A percentile compares a stretch with the other conserved stretches of the same genome.
phyloP scores from a whole-genome alignment of 108 stramenopile genomes.

The Craspedostauros australis region DNA sequence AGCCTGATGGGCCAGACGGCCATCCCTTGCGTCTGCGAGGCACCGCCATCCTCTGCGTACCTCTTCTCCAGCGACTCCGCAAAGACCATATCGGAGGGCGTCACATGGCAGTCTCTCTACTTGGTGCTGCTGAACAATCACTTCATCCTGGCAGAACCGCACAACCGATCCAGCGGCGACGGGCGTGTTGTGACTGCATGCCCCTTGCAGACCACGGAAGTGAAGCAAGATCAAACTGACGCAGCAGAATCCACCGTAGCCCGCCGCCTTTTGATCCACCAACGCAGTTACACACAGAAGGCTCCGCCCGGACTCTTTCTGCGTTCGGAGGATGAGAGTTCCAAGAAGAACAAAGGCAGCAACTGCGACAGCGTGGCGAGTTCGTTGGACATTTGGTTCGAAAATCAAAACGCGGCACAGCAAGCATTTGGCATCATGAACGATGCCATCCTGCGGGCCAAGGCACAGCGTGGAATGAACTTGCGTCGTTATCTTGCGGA shows the following conservation, averaged over 20 bases:
- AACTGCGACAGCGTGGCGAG: constrained; percentile 18
- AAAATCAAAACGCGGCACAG: constrained; percentile 56
- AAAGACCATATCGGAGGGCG: constrained; percentile 71
- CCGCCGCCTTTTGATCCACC: constrained; percentile 55
- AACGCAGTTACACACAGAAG: constrained; percentile 44
- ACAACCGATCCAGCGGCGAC: constrained; percentile 44
- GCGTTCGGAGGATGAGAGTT: constrained; percentile 28
- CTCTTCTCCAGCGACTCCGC: constrained; percentile 52
- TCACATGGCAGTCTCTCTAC: constrained; percentile 86
- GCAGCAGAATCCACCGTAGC: constrained; percentile 50
- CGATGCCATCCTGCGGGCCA: constrained; percentile 10
- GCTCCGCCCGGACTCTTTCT: constrained; percentile 60
- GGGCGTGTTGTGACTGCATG: constrained; percentile 64
- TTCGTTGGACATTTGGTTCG: constrained; percentile 83
- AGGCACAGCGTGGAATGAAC: constrained; percentile 14
- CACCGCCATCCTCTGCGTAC: constrained; percentile 37
- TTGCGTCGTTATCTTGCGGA: constrained; percentile 17
- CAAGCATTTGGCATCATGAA: constrained; percentile 35
- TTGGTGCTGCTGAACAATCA: constrained; percentile 54
- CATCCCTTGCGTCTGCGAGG: constrained; percentile 85
- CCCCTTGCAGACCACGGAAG: constrained; percentile 36
- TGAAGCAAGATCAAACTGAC: constrained; percentile 41
- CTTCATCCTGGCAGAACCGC: constrained; percentile 71
- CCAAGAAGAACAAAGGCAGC: constrained; percentile 5
- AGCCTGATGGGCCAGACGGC: constrained; percentile 54